These are phyloP conservation scores for Quercus rubra DNA, from an alignment of 306 rosid species.

Conservation along the genomic window DNA sequence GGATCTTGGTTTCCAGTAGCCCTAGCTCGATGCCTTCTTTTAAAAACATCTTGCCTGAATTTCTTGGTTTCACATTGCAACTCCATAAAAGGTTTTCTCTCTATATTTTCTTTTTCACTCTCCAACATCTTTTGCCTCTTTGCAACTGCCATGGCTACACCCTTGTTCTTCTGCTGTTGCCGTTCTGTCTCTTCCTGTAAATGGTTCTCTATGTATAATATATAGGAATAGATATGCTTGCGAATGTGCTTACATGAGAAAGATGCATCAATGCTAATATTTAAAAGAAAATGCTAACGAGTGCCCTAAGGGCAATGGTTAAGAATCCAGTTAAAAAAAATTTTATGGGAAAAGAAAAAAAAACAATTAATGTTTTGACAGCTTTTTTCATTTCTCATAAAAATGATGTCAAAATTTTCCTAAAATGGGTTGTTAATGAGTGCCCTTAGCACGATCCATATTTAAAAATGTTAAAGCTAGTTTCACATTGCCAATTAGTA, in stretches of 20 bases:
- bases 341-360: too few relatives aligned
- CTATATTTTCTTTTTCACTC: constrained; percentile 69
- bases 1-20: constrained; percentile 39
- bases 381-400: too few relatives aligned
- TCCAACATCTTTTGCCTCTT: constrained; percentile 77
- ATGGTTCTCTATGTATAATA: background rate
- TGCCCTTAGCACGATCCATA: too few relatives aligned
- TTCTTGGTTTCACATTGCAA: constrained; percentile 77
- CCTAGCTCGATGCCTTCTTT: constrained; percentile 83
- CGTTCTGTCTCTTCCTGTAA: constrained; percentile 64
- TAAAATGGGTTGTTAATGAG: too few relatives aligned
- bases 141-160: constrained; percentile 56
- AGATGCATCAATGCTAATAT: background rate
- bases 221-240: background rate
- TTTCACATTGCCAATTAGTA: background rate
- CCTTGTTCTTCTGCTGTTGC: constrained; percentile 54
- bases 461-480: background rate
- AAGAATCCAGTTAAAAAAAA: too few relatives aligned
- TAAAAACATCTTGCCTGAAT: constrained; percentile 91
- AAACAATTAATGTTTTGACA: too few relatives aligned
- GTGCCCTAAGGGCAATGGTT: too few relatives aligned
- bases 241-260: background rate
- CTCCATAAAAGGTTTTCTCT: constrained; percentile 75
- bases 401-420: too few relatives aligned
- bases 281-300: too few relatives aligned